Percentiles rank a stretch among this genome's conserved stretches.
phyloP scores from a whole-genome alignment of 352 stramenopile genomes.

The Bremia lactucae region DNA sequence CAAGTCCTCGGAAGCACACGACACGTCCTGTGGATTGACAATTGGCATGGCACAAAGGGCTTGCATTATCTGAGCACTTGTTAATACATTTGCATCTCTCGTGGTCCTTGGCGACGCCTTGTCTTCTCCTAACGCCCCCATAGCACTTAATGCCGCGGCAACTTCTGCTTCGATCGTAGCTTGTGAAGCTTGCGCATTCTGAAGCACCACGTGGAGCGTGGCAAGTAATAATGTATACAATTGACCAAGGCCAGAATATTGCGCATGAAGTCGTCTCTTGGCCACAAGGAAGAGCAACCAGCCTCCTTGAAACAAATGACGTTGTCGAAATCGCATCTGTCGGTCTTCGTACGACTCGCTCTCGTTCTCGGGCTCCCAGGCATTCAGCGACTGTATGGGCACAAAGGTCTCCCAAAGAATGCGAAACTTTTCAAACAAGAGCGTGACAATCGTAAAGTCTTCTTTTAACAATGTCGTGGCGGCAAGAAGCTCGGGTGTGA shows the following conservation, averaged over 20 bases:
- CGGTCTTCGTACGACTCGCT: conserved; percentile 10
- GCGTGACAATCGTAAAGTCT: conserved; percentile 58
- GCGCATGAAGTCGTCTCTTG: conserved; percentile 26
- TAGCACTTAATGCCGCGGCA: conserved; percentile 58
- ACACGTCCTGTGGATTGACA: conserved; percentile 36
- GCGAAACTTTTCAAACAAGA: conserved; percentile 75
- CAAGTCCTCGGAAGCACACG: conserved; percentile 28
- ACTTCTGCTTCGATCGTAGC: conserved; percentile 70
- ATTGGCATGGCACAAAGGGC: conserved; percentile 35
- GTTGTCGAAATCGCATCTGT: conserved; percentile 5
- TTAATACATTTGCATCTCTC: conserved; percentile 2
- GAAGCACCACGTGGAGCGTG: conserved; percentile 57
- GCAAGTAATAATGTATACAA: conserved; percentile 73
- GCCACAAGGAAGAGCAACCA: conserved; percentile 71
- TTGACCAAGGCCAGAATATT: conserved; percentile 51
- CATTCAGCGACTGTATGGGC: conserved; percentile 6
- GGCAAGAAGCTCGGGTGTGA: conserved; percentile 58
- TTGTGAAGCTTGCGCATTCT: conserved; percentile 17
- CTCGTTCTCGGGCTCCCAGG: conserved; percentile 11
- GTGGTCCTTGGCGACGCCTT: conserved; percentile 11
- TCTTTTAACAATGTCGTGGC: conserved; percentile 71
- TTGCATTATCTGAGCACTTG: conserved; percentile 28
- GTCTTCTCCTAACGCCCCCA: conserved; percentile 28
- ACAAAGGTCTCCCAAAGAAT: conserved; percentile 42
- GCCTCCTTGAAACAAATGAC: conserved; percentile 47